Conservation (phyloP, 1,284 basidiomycete genomes). For the Vanrija sp. region DNA sequence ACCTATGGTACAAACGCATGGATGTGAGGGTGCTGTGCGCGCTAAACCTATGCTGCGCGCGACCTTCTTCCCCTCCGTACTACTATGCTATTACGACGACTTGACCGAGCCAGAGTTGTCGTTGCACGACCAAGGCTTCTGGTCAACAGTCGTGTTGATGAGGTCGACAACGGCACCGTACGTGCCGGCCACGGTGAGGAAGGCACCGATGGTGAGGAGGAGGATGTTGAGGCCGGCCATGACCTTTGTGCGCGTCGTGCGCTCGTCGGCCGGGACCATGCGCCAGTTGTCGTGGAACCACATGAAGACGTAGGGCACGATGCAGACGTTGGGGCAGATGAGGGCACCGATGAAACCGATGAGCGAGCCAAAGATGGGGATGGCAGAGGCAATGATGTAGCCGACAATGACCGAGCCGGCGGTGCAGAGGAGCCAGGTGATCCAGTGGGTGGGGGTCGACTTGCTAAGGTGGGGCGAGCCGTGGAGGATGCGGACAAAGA, state of each 20-base stretch:
- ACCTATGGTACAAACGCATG: no score
- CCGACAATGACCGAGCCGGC: slow-evolving; percentile 11
- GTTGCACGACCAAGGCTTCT: slow-evolving; percentile 21
- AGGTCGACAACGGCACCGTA: slow-evolving; percentile 29
- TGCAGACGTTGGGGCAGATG: slow-evolving; percentile 21
- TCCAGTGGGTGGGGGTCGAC: slow-evolving; percentile 59
- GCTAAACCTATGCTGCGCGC: not conserved
- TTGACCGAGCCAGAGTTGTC: slow-evolving; percentile 22
- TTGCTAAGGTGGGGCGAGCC: slow-evolving; percentile 58
- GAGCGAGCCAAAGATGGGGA: slow-evolving; percentile 28
- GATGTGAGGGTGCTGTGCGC: no score
- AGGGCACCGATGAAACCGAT: slow-evolving; percentile 32
- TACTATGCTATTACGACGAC: not conserved
- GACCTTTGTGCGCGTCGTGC: not conserved
- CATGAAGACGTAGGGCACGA: slow-evolving; percentile 27
- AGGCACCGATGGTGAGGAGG: slow-evolving; percentile 24
- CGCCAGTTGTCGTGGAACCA: slow-evolving; percentile 34
- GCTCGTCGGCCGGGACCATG: slow-evolving; percentile 5
- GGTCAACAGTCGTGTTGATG: slow-evolving; percentile 11
- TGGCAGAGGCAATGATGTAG: slow-evolving; percentile 20
- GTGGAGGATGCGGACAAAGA: slow-evolving; percentile 61
- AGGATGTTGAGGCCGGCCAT: slow-evolving; percentile 13
- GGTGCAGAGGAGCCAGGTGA: slow-evolving; percentile 55
- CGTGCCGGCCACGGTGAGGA: slow-evolving; percentile 33
- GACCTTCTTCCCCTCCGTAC: no score